Evolutionary conservation across 73 alveolate species (phyloP).

Genomic region (Blepharisma stoltei): DNA sequence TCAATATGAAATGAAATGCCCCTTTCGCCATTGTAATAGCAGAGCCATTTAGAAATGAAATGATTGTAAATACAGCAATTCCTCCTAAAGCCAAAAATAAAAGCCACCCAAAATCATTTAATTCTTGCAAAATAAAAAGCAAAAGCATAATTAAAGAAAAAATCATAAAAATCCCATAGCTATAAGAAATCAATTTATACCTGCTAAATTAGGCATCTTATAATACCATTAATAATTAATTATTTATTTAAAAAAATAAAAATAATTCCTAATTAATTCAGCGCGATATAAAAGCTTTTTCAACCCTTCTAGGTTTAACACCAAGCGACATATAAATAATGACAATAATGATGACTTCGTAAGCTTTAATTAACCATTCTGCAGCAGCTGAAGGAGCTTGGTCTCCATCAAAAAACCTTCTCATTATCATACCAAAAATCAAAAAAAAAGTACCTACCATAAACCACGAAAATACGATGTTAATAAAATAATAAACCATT

Average conservation of each 20-base stretch:
- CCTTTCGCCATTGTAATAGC: neutral
- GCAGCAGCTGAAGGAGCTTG: too few relatives aligned
- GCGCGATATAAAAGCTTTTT: slow-evolving; percentile 11
- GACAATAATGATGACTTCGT: too few relatives aligned
- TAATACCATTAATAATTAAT: too few relatives aligned
- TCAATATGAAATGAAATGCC: slow-evolving; percentile 10
- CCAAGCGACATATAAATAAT: slow-evolving; percentile 1
- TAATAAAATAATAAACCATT: neutral
- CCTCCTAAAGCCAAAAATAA: neutral
- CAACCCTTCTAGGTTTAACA: neutral
- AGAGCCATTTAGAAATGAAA: neutral
- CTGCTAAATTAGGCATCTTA: too few relatives aligned
- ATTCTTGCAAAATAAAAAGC: too few relatives aligned
- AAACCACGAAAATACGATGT: neutral
- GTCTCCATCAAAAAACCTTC: neutral
- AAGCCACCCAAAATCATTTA: neutral
- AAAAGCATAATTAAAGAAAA: neutral
- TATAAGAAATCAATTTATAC: neutral
- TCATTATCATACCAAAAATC: neutral
- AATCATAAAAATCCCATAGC: slow-evolving; percentile 12
- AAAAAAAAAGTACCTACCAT: slow-evolving; percentile 9
- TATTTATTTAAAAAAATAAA: too few relatives aligned
- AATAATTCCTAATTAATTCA: too few relatives aligned
- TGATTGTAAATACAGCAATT: neutral
- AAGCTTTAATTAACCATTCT: too few relatives aligned